Evolutionary conservation across 2,329 filamentous ascomycete genomes (phyloP).

Genomic region (Exophiala sp.): DNA sequence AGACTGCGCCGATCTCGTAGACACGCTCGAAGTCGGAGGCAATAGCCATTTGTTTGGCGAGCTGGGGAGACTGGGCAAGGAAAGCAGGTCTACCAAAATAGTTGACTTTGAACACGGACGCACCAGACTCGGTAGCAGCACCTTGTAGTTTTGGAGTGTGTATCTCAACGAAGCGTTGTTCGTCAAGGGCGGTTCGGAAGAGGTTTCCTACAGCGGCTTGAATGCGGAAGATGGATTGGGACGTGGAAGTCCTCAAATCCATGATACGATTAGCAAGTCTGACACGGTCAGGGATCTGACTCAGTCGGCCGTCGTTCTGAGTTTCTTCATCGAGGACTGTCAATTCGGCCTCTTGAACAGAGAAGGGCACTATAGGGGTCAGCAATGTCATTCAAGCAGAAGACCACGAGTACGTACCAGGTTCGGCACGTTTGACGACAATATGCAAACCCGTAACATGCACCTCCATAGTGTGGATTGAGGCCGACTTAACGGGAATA

Average conservation of each 20-base stretch:
- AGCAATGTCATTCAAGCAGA: constrained; percentile 1
- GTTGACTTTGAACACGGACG: constrained; percentile 85
- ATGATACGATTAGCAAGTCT: constrained; percentile 76
- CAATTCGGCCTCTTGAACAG: constrained; percentile 67
- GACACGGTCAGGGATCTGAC: constrained; percentile 66
- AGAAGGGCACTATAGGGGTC: constrained; percentile 54
- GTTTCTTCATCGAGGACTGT: constrained; percentile 54
- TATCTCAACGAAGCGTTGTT: constrained; percentile 81
- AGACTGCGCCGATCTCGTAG: constrained; percentile 86
- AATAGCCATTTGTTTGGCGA: constrained; percentile 91
- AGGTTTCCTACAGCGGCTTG: constrained; percentile 75
- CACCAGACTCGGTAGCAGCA: constrained; percentile 83
- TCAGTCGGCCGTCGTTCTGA: constrained; percentile 53
- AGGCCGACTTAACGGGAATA: constrained; percentile 70
- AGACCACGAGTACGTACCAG: constrained; percentile 30
- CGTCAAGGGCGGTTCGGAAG: constrained; percentile 73
- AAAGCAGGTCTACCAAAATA: constrained; percentile 88
- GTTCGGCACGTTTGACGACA: constrained; percentile 58
- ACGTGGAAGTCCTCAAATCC: constrained; percentile 78
- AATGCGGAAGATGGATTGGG: constrained; percentile 83
- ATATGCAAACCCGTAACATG: constrained; percentile 64
- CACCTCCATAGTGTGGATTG: constrained; percentile 72
- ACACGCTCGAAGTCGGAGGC: constrained; percentile 85
- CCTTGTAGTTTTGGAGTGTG: constrained; percentile 90
- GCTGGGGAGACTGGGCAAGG: constrained; percentile 83